Conservation (phyloP, 768 basidiomycete genomes). For the Kwoniella newhampshirensis region DNA sequence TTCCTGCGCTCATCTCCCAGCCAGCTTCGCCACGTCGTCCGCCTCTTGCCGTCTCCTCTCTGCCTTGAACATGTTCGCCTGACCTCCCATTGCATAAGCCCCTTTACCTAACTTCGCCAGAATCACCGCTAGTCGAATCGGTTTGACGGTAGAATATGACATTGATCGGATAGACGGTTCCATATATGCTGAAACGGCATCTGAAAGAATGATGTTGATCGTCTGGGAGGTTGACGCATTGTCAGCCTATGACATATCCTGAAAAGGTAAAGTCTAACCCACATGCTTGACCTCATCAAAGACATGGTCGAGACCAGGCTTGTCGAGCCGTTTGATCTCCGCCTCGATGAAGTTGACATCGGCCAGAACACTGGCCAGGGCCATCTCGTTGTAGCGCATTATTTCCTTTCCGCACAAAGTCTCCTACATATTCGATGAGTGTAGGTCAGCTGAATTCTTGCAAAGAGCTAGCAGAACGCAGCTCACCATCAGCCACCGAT, state of each 20-base stretch:
- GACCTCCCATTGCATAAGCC: slow-evolving; percentile 10
- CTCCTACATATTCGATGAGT: slow-evolving; percentile 16
- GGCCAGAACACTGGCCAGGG: slow-evolving; percentile 76
- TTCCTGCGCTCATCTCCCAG: slow-evolving; percentile 2
- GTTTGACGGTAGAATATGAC: slow-evolving; percentile 50
- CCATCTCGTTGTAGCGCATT: slow-evolving; percentile 80
- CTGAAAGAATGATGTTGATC: slow-evolving; percentile 63
- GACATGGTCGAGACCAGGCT: slow-evolving; percentile 66
- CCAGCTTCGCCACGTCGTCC: slow-evolving; percentile 44
- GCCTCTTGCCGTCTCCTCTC: slow-evolving; percentile 46
- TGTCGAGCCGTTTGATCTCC: slow-evolving; percentile 74
- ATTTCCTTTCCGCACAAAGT: slow-evolving; percentile 58
- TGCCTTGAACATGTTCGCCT: slow-evolving; percentile 32
- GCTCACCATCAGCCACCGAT: slow-evolving; percentile 81
- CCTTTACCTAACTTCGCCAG: slow-evolving; percentile 50
- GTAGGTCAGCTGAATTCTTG: neutral
- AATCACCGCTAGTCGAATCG: slow-evolving; percentile 44
- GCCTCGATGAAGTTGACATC: slow-evolving; percentile 86
- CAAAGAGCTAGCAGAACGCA: neutral
- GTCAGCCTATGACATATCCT: neutral
- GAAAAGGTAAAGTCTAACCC: slow-evolving; percentile 43
- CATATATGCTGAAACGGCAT: slow-evolving; percentile 76
- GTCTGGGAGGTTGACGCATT: slow-evolving; percentile 31
- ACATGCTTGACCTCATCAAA: slow-evolving; percentile 80
- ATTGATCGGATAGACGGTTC: slow-evolving; percentile 57